These are phyloP conservation scores for Candida patagonica DNA, from an alignment of 805 yeast genomes.

Conservation along the genomic window DNA sequence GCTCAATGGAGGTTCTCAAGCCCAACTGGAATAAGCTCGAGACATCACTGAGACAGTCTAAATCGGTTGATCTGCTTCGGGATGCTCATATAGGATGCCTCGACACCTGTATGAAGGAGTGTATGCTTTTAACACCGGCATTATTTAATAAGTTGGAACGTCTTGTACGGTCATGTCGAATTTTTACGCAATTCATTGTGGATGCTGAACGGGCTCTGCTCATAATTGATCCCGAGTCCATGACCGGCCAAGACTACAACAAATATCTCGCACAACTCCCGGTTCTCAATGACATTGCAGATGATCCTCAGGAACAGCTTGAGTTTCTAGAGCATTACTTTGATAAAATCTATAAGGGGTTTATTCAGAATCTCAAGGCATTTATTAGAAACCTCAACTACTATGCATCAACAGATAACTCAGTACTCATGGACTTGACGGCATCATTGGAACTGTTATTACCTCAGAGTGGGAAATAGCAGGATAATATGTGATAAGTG, in stretches of 20 bases:
- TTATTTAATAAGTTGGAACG: conserved; percentile 37
- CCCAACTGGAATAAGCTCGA: conserved; percentile 39
- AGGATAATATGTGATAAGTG: neutral
- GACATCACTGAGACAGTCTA: conserved; percentile 20
- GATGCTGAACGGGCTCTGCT: conserved; percentile 16
- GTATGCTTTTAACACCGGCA: conserved; percentile 53
- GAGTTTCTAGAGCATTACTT: conserved; percentile 22
- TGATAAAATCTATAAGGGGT: conserved; percentile 27
- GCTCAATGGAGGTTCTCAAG: conserved; percentile 52
- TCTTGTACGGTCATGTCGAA: conserved; percentile 31
- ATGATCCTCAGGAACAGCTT: conserved; percentile 19
- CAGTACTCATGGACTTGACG: conserved; percentile 33
- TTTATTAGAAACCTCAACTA: conserved; percentile 33
- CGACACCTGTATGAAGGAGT: conserved; percentile 54
- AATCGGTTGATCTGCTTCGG: conserved; percentile 37
- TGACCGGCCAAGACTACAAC: neutral
- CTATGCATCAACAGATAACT: conserved; percentile 37
- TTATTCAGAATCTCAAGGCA: conserved; percentile 34
- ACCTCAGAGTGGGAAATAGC: neutral
- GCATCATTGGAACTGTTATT: conserved; percentile 28
- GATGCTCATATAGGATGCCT: conserved; percentile 45
- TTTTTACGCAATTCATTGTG: conserved; percentile 21
- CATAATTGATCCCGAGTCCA: conserved; percentile 19
- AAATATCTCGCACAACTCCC: conserved; percentile 1
- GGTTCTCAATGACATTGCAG: conserved; percentile 3